These are phyloP conservation scores for Pythium myriotylum DNA, from an alignment of 352 stramenopile species.

Conservation along the genomic window DNA sequence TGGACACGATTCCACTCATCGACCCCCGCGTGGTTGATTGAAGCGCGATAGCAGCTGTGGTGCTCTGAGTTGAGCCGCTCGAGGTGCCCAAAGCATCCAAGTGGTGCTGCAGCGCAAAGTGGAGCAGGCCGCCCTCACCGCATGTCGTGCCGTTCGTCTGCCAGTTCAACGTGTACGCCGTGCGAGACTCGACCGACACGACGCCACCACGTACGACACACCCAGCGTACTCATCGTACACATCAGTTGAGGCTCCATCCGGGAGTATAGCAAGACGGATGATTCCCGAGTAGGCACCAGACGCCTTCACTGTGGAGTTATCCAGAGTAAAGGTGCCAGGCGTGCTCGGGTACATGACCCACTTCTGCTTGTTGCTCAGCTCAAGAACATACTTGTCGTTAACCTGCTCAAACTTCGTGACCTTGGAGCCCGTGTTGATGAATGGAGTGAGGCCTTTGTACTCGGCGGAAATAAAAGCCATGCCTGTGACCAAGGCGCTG, in stretches of 20 bases:
- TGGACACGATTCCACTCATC: slow-evolving; percentile 50
- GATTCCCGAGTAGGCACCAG: slow-evolving; percentile 45
- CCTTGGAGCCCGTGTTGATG: slow-evolving; percentile 51
- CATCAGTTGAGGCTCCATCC: slow-evolving; percentile 31
- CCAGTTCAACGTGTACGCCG: slow-evolving; percentile 66
- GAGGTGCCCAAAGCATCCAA: slow-evolving; percentile 39
- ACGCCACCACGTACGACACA: slow-evolving; percentile 60
- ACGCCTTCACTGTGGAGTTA: slow-evolving; percentile 42
- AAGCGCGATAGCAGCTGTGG: slow-evolving; percentile 35
- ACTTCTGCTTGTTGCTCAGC: slow-evolving; percentile 71
- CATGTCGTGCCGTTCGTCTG: slow-evolving; percentile 50
- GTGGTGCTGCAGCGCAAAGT: slow-evolving; percentile 75
- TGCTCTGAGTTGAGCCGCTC: slow-evolving; percentile 23
- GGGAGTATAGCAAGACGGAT: slow-evolving; percentile 63
- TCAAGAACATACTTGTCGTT: slow-evolving; percentile 61
- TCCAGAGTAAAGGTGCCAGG: slow-evolving; percentile 48
- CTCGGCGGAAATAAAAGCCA: slow-evolving; percentile 69
- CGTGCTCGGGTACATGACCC: slow-evolving; percentile 69
- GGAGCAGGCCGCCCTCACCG: slow-evolving; percentile 43
- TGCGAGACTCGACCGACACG: slow-evolving; percentile 59
- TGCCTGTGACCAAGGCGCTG: slow-evolving; percentile 60
- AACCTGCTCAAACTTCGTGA: slow-evolving; percentile 40
- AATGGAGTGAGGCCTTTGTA: slow-evolving; percentile 59
- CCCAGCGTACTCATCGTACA: slow-evolving; percentile 59
- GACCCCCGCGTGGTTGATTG: slow-evolving; percentile 56